Evolutionary conservation across 192 early-diverging fungal genomes (phyloP).

Genomic region (Gigaspora rosea): DNA sequence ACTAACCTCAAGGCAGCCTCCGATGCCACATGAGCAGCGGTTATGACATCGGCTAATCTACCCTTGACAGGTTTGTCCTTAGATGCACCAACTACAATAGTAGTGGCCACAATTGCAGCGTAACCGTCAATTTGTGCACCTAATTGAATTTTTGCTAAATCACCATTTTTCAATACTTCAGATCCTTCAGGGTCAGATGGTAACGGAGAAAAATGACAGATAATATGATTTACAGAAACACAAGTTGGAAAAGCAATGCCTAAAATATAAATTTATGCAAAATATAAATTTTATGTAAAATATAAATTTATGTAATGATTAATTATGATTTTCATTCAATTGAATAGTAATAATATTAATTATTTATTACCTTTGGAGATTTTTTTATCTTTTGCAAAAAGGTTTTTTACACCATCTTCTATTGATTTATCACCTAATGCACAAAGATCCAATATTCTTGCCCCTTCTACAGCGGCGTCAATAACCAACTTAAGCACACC

Average conservation of each 20-base stretch:
- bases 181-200: conserved; percentile 64
- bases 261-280: conserved; percentile 26
- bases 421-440: conserved; percentile 84
- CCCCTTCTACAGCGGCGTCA: conserved; percentile 71
- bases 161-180: conserved; percentile 68
- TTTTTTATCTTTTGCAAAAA: conserved; percentile 76
- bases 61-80: conserved; percentile 79
- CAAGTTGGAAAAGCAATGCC: conserved; percentile 88
- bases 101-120: conserved; percentile 77
- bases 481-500: conserved; percentile 72
- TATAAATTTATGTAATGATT: not conserved
- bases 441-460: conserved; percentile 86
- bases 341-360: not conserved
- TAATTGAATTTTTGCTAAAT: conserved; percentile 87
- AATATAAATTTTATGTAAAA: no score
- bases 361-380: conserved; percentile 64
- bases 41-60: conserved; percentile 82
- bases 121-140: conserved; percentile 95
- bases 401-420: conserved; percentile 71
- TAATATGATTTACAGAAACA: conserved; percentile 80
- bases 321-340: not conserved
- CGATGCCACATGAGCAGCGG: conserved; percentile 80
- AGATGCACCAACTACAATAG: conserved; percentile 81
- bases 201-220: conserved; percentile 87
- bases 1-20: conserved; percentile 86